Percentiles rank a stretch among this genome's conserved stretches.
These are phyloP conservation scores for Ophiostoma piceae DNA, from an alignment of 2,329 filamentous ascomycete species.

Conservation along the genomic window DNA sequence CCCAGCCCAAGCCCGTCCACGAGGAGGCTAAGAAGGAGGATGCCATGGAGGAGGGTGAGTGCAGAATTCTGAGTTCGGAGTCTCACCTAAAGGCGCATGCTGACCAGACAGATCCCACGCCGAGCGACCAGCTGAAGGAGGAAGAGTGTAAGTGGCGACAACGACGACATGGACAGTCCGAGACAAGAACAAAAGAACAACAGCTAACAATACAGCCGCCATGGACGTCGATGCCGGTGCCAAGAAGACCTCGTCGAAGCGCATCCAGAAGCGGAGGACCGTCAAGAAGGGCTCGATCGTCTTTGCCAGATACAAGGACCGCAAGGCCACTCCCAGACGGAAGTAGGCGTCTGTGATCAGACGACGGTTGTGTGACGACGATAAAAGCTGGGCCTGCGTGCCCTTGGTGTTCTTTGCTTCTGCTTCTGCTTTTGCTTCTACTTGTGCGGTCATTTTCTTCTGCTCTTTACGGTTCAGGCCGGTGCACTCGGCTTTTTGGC, in stretches of 20 bases:
- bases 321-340: conserved; percentile 42
- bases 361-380: not conserved
- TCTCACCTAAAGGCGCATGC: not conserved
- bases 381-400: not conserved
- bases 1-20: conserved; percentile 53
- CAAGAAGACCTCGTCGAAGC: conserved; percentile 46
- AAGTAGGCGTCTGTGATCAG: conserved; percentile 22
- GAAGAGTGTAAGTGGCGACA: conserved; percentile 21
- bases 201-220: conserved; percentile 31
- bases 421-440: too few species aligned
- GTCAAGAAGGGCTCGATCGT: conserved; percentile 54
- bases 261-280: conserved; percentile 51
- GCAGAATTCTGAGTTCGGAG: conserved; percentile 24
- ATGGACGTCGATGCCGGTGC: conserved; percentile 54
- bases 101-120: conserved; percentile 20
- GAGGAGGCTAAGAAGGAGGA: conserved; percentile 35
- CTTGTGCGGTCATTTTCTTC: too few species aligned
- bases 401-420: not conserved
- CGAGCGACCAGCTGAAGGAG: conserved; percentile 24
- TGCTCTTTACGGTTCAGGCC: not conserved
- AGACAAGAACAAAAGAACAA: not conserved
- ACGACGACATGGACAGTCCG: not conserved
- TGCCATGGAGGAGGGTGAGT: conserved; percentile 42
- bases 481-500: conserved; percentile 16
- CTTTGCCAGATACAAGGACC: conserved; percentile 54